A percentile compares a stretch with the other conserved stretches of the same genome.
These are phyloP conservation scores for Pleurotus platypus DNA, from an alignment of 768 basidiomycete species.

Conservation along the genomic window DNA sequence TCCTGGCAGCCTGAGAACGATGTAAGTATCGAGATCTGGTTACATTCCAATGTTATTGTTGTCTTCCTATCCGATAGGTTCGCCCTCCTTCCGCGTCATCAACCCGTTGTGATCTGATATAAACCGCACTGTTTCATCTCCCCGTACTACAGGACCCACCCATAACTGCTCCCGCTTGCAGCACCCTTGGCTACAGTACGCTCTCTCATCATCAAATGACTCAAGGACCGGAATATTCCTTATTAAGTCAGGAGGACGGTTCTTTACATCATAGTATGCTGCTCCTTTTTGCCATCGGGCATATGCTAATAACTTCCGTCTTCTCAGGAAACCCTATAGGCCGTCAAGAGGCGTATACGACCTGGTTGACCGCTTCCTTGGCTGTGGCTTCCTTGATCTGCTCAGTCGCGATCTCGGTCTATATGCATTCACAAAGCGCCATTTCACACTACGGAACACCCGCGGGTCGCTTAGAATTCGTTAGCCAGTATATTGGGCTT, in stretches of 20 bases:
- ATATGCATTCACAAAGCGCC: background rate
- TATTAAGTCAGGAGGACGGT: background rate
- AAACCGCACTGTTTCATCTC: too few relatives aligned
- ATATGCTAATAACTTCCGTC: background rate
- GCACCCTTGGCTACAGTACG: too few relatives aligned
- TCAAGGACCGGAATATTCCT: background rate
- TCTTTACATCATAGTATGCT: background rate
- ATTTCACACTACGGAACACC: background rate
- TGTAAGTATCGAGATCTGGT: conserved; percentile 4
- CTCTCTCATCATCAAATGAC: conserved; percentile 1
- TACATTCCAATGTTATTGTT: background rate
- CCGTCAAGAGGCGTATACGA: background rate
- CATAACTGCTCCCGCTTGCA: too few relatives aligned
- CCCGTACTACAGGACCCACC: too few relatives aligned
- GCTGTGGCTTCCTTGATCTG: background rate
- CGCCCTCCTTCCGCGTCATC: background rate
- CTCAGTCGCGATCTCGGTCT: background rate
- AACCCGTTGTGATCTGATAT: too few relatives aligned
- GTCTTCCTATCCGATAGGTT: background rate
- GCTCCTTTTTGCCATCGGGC: background rate
- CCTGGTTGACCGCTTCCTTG: background rate
- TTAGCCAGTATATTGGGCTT: conserved; percentile 6
- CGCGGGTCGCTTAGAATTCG: background rate
- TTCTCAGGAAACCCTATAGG: background rate
- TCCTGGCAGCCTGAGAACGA: background rate